Conservation (phyloP, 2,329 filamentous ascomycete genomes). For the Microsporum ferrugineum region DNA sequence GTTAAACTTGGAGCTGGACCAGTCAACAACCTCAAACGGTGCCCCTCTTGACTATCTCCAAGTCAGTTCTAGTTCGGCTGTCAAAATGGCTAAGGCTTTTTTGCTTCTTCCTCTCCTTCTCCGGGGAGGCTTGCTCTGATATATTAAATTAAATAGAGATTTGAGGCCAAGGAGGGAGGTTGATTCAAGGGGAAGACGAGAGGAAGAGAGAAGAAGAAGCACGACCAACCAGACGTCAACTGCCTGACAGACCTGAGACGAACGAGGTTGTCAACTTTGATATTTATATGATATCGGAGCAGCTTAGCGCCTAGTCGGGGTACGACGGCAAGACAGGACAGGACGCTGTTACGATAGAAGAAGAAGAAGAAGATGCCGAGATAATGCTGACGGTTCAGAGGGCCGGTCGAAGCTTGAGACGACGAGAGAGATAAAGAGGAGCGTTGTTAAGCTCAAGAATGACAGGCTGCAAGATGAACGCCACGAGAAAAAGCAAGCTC, state of each 20-base stretch:
- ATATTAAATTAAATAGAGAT: neutral
- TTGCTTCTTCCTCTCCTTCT: too few species aligned
- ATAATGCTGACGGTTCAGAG: neutral
- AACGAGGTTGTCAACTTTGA: neutral
- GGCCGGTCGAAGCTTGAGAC: neutral
- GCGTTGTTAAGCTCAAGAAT: conserved; percentile 1
- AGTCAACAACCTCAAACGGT: neutral
- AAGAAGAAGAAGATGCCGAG: neutral
- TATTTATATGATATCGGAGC: neutral
- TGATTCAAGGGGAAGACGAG: too few species aligned
- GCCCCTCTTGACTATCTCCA: conserved; percentile 1
- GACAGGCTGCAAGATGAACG: neutral
- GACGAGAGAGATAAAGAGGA: neutral
- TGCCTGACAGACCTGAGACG: neutral
- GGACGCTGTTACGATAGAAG: neutral
- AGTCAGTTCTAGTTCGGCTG: neutral
- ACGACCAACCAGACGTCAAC: neutral
- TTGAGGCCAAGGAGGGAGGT: neutral
- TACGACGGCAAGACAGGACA: neutral
- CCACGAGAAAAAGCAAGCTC: conserved; percentile 2
- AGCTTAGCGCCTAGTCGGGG: too few species aligned
- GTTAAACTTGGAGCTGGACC: neutral
- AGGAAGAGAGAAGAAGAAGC: neutral
- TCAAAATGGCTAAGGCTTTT: neutral
- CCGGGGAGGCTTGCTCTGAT: too few species aligned